A percentile compares a stretch with the other conserved stretches of the same genome.
Evolutionary conservation across 192 early-diverging fungal genomes (phyloP).

Genomic region (Kickxella alabastrina): DNA sequence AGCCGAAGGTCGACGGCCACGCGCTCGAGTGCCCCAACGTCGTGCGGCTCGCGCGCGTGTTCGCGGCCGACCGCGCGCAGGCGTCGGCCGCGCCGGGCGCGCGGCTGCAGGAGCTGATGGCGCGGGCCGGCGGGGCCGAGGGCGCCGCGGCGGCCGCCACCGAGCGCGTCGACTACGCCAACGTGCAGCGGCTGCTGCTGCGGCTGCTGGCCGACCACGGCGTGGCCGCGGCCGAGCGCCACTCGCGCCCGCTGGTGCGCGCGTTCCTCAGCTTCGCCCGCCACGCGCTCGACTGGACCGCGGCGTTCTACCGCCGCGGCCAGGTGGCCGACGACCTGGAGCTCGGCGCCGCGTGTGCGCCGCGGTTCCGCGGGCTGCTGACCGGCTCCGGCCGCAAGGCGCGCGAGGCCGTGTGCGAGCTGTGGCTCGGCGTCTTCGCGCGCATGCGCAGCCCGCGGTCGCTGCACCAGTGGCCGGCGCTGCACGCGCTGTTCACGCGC

Average conservation of each 20-base stretch:
- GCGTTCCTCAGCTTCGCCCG: conserved; percentile 60
- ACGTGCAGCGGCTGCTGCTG: conserved; percentile 61
- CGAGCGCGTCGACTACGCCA: conserved; percentile 66
- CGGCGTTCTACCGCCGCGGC: conserved; percentile 17
- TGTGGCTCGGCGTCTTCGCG: conserved; percentile 38
- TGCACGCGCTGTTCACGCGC: conserved; percentile 55
- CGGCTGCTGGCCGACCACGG: conserved; percentile 57
- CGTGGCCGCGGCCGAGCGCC: conserved; percentile 60
- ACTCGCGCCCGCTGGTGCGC: conserved; percentile 58
- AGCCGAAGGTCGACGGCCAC: conserved; percentile 36
- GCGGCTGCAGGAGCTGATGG: conserved; percentile 12
- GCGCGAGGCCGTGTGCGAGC: conserved; percentile 13
- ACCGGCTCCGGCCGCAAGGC: conserved; percentile 14
- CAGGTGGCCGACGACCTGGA: conserved; percentile 10
- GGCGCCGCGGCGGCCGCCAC: conserved; percentile 18
- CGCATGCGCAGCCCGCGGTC: conserved; percentile 35
- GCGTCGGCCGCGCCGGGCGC: background rate
- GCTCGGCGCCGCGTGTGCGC: conserved; percentile 2
- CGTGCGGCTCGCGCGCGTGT: conserved; percentile 25
- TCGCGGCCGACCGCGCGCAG: conserved; percentile 4
- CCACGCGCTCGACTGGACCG: conserved; percentile 31
- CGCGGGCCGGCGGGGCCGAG: conserved; percentile 13
- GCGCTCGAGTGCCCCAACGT: conserved; percentile 35
- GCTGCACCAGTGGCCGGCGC: conserved; percentile 13
- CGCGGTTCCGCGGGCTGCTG: conserved; percentile 20